These are phyloP conservation scores for Trichoderma afroharzianum DNA, from an alignment of 2,329 filamentous ascomycete genomes.

Conservation along the genomic window DNA sequence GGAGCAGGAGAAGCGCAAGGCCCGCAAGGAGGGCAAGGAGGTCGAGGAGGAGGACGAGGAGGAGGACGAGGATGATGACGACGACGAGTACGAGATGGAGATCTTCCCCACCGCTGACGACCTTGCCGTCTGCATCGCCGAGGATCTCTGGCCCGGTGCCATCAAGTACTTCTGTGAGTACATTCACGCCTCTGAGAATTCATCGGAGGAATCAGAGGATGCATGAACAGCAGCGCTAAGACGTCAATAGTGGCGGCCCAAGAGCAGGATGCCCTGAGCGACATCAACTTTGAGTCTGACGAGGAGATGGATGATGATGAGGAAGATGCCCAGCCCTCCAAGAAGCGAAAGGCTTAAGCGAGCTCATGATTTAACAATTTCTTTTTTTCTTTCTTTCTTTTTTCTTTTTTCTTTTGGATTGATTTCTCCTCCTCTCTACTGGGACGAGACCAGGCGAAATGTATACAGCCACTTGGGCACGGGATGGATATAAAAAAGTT, in stretches of 20 bases:
- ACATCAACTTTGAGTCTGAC: conserved; percentile 65
- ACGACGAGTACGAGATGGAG: conserved; percentile 68
- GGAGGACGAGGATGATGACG: conserved; percentile 56
- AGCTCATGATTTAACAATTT: conserved; percentile 6
- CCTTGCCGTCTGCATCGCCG: conserved; percentile 72
- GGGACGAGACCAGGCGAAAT: neutral
- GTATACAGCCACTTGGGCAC: neutral
- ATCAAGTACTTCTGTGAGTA: conserved; percentile 86
- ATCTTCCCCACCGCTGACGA: conserved; percentile 87
- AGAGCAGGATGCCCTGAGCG: conserved; percentile 63
- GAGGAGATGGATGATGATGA: conserved; percentile 51
- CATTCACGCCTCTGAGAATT: conserved; percentile 6
- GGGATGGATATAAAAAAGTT: neutral
- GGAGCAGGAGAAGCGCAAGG: conserved; percentile 39
- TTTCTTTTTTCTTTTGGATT: neutral
- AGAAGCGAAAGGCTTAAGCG: conserved; percentile 42
- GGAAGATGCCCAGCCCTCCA: conserved; percentile 38
- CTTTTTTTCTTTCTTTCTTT: neutral
- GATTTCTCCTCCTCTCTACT: neutral
- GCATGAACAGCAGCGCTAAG: conserved; percentile 2
- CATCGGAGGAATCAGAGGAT: conserved; percentile 1
- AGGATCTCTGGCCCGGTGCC: conserved; percentile 85
- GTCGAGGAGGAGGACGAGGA: conserved; percentile 41
- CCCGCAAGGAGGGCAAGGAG: conserved; percentile 49
- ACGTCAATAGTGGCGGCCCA: conserved; percentile 47